Base-by-base conservation (phyloP, 2,329 filamentous ascomycete genomes). In the Lasiodiplodia gonubiensis region DNA sequence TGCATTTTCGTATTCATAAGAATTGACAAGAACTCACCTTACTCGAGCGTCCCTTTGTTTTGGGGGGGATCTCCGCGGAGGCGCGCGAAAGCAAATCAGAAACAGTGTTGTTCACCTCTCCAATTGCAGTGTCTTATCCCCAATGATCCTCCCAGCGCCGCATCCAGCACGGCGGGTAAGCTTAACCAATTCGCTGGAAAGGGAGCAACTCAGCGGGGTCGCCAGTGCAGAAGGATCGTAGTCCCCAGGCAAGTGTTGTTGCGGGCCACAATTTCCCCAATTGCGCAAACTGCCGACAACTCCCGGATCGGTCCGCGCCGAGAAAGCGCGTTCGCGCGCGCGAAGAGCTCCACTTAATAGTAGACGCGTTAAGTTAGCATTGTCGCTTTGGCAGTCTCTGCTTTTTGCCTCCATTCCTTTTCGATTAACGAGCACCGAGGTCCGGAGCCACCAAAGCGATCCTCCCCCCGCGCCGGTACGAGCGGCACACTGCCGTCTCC, bases 241-340 rank as follows among this genome's bases (percentile, higher is more conserved):
- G 2, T n/a, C 7, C 18, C 42, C 4, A 14, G 42, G 2, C 42
- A 46, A n/a, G 42, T 46, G 42, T 46, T n/a, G 18, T 8, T 10
- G 42, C 18, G 18, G 42, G 42, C 42, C 42, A 11, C 10, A n/a
- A 5, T n/a, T 46, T 46, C 39, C 27, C 53, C 18, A 14, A 23
- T 11, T 14, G 21, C 35, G 37, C 33, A 23, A 57, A 60, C 39
- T 33, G 57, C 57, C 57, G 57, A 60, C 46, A 8, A 23, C 2
- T 27, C 11, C 46, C 57, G 57, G 57, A 5, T 60, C 57, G 57
- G 57, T 14, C 57, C 57, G 57, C 57, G 6, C 57, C 57, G 57
- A 27, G 7, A 35, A 14, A 8, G 35, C 35, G 14, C 35, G 35
- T 12, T 16, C 11, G 35, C 35, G 14, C 11, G 35, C 11, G 11